Conservation (phyloP, 2,329 filamentous ascomycete genomes). For the Claviceps sp. region DNA sequence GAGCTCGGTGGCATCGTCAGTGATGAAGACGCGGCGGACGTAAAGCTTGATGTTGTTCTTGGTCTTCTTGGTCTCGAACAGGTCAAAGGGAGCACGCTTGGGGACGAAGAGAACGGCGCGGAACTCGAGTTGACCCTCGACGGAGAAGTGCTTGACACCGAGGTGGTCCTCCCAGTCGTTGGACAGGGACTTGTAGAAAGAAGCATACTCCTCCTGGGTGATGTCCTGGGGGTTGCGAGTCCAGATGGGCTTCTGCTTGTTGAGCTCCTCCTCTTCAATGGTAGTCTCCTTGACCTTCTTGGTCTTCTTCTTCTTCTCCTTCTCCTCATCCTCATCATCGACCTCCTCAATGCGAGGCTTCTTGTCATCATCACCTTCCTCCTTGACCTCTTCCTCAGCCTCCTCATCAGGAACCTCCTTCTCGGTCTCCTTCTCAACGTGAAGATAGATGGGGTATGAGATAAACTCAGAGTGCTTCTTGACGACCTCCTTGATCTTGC, state of each 20-base stretch:
- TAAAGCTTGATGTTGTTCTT: slow-evolving; percentile 99
- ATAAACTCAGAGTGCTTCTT: slow-evolving; percentile 99
- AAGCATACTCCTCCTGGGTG: slow-evolving; percentile 87
- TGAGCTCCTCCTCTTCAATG: slow-evolving; percentile 98
- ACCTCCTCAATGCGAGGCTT: slow-evolving; percentile 94
- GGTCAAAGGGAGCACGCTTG: slow-evolving; percentile 98
- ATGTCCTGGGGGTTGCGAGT: slow-evolving; percentile 96
- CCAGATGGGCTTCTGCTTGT: slow-evolving; percentile 99
- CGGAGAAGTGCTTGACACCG: slow-evolving; percentile 99
- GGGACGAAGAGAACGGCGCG: slow-evolving; percentile 98
- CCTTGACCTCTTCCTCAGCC: slow-evolving; percentile 51
- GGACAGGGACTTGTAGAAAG: slow-evolving; percentile 99
- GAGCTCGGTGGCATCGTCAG: slow-evolving; percentile 96
- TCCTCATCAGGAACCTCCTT: slow-evolving; percentile 97
- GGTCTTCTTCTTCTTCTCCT: slow-evolving; percentile 91
- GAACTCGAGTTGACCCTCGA: slow-evolving; percentile 99
- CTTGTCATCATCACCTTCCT: slow-evolving; percentile 73
- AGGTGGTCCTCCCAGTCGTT: slow-evolving; percentile 99
- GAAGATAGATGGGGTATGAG: slow-evolving; percentile 99
- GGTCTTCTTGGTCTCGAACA: slow-evolving; percentile 99
- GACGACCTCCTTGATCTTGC: slow-evolving; percentile 99
- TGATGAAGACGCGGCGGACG: slow-evolving; percentile 99
- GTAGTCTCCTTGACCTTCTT: slow-evolving; percentile 99
- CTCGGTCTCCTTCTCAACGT: slow-evolving; percentile 98
- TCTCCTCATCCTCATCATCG: slow-evolving; percentile 69